Conservation (phyloP, 2,329 filamentous ascomycete genomes). For the Xylariaceae sp. region DNA sequence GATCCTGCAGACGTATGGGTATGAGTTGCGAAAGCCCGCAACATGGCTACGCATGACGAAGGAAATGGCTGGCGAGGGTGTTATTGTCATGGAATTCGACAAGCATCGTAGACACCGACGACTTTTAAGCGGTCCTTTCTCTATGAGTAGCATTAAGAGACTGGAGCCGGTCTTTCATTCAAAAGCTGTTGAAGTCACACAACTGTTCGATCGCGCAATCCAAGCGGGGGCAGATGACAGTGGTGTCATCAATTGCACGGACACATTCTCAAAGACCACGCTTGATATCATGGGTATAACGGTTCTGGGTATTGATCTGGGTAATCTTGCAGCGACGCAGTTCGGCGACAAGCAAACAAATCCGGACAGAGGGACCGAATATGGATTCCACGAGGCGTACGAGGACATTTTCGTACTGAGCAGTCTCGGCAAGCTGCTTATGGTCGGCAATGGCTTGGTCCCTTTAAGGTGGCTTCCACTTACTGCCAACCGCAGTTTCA, state of each 20-base stretch:
- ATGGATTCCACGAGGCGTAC: neutral
- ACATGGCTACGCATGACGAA: conserved; percentile 9
- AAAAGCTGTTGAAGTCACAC: neutral
- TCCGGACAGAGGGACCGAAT: neutral
- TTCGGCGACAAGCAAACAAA: neutral
- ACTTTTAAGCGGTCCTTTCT: conserved; percentile 13
- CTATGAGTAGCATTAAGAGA: conserved; percentile 7
- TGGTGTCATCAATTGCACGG: conserved; percentile 10
- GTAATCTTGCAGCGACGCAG: neutral
- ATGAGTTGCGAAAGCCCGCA: conserved; percentile 6
- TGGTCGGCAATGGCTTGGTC: neutral
- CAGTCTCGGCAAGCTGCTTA: neutral
- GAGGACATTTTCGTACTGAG: neutral
- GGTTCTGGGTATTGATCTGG: conserved; percentile 9
- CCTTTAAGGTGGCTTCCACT: conserved; percentile 2
- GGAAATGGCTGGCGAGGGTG: conserved; percentile 10
- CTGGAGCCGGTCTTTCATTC: neutral
- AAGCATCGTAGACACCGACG: conserved; percentile 4
- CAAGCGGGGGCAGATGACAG: conserved; percentile 5
- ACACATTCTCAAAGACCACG: conserved; percentile 10
- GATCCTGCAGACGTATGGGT: conserved; percentile 11
- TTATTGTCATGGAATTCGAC: conserved; percentile 13
- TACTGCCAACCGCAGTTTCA: neutral
- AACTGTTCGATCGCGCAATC: neutral
- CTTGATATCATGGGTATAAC: conserved; percentile 12